Conservation (phyloP, 305 asterid species). For the Fraxinus latifolia region DNA sequence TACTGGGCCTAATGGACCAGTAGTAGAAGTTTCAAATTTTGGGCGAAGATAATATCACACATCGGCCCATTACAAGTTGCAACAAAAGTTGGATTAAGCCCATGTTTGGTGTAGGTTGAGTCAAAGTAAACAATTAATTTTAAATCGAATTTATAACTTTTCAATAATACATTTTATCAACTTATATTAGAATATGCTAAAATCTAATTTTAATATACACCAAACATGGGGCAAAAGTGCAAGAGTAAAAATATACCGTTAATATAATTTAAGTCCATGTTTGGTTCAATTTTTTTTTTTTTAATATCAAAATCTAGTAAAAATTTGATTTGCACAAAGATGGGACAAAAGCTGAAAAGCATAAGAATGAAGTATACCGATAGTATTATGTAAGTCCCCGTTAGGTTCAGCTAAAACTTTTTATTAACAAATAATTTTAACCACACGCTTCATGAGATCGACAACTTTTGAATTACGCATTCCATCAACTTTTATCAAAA, state of each 20-base stretch:
- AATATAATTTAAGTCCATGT: neutral
- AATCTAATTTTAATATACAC: too few relatives aligned
- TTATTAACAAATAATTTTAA: too few relatives aligned
- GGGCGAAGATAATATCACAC: neutral
- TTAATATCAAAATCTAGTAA: too few relatives aligned
- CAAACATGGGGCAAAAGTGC: neutral
- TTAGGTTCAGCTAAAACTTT: neutral
- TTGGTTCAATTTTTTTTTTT: neutral
- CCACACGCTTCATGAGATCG: neutral
- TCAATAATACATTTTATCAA: too few relatives aligned
- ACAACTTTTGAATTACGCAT: too few relatives aligned
- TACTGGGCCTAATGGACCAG: slow-evolving; percentile 10
- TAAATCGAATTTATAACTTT: too few relatives aligned
- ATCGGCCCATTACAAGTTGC: neutral
- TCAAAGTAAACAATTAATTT: too few relatives aligned
- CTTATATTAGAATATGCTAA: too few relatives aligned
- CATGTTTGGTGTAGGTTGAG: neutral
- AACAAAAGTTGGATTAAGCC: neutral
- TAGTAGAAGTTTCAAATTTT: neutral
- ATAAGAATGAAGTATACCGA: too few relatives aligned
- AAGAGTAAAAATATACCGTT: neutral
- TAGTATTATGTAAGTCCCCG: neutral
- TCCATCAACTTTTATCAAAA: neutral
- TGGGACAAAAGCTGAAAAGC: neutral
- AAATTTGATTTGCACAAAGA: neutral